Evolutionary conservation across 306 rosid species (phyloP), one percentile per base, ranked within the genome.

Genomic region (Sicyos baderoa): DNA sequence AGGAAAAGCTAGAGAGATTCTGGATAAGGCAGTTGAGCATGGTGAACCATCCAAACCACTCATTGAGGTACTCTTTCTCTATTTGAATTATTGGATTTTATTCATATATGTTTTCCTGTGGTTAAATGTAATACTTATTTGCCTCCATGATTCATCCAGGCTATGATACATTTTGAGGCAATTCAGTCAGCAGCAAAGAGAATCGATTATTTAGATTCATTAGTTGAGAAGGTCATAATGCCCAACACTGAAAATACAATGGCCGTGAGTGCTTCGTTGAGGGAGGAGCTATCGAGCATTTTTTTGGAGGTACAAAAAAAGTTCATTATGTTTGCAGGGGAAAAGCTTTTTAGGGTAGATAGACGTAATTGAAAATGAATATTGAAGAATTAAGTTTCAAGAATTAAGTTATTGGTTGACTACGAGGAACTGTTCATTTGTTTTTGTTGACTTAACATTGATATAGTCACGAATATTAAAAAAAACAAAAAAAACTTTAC

Each of bases 221-320:
- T 87, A 76, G 92, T 90, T 63, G 77, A 80, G 58, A 94, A 90
- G 84, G 87, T 84, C 76, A 74, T 94, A 74, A 84, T 74, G 68
- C 95, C 99, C 25, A 86, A 72, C 71, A 35, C 83, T 29, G 99
- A 90, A 80, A 90, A 40, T 72, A 65, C 79, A 71, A 73, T 63
- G 45, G 75, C 73, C 67, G 83, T 86, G 0, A 90, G 87, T 74
- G 81, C 94, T 61, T 57, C 79, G 7, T 95, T 90, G 54, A 90
- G 96, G 70, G 99, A 94, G 71, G 97, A 90, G 74, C 79, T 94
- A 65, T 94, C 99, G 52, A 77, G 86, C 84, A 94, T 94, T 58
- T 94, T 77, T 81, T 77, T 94, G 77, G 99, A 94, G 96, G 99
- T 88, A 79, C 48, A 1, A 23, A 7, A 16, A 44, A 44, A 25